phyloP scores from a whole-genome alignment of 139 green algal genomes.

The Chlorella sorokiniana region DNA sequence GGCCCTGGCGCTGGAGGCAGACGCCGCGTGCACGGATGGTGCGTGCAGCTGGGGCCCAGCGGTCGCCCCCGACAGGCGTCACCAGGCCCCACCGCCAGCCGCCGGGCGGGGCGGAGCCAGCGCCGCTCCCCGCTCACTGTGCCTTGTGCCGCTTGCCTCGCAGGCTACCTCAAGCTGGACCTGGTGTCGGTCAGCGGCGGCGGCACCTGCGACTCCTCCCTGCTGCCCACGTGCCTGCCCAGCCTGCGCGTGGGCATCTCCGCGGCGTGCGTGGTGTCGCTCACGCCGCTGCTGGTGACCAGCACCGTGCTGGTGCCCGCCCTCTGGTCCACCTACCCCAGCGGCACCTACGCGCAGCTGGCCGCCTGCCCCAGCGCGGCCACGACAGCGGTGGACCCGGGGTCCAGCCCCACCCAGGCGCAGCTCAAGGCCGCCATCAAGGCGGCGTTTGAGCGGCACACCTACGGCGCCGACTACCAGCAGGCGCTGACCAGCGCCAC shows the following conservation, averaged over 20 bases:
- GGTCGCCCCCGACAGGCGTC: too few species aligned
- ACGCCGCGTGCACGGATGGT: too few species aligned
- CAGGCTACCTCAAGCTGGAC: conserved; percentile 18
- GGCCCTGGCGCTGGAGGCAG: too few species aligned
- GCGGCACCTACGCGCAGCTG: background rate
- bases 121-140: too few species aligned
- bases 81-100: too few species aligned
- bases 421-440: background rate
- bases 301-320: background rate
- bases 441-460: conserved; percentile 3
- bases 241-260: background rate
- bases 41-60: too few species aligned
- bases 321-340: conserved; percentile 21
- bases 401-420: background rate
- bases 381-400: background rate
- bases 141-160: background rate
- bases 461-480: background rate
- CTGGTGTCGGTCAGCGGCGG: background rate
- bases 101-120: too few species aligned
- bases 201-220: background rate
- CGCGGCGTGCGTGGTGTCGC: background rate
- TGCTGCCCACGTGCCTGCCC: background rate
- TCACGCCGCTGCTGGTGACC: conserved; percentile 2
- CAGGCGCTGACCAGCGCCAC: background rate
- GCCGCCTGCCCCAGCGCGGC: background rate